Conservation (phyloP, 805 yeast species). For the Candida sphagnicola region DNA sequence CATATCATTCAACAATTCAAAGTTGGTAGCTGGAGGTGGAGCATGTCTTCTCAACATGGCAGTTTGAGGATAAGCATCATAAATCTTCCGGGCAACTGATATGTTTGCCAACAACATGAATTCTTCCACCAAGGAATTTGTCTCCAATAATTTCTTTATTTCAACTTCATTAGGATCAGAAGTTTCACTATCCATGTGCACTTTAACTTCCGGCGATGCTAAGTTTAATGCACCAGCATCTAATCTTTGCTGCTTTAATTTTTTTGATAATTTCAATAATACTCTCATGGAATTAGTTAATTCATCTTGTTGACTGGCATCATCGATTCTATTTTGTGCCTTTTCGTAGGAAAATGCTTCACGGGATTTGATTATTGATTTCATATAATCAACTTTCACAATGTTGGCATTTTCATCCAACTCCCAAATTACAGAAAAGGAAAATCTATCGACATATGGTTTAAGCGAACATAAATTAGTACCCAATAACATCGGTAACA, state of each 20-base stretch:
- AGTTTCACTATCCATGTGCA: slow-evolving; percentile 94
- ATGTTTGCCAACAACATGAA: slow-evolving; percentile 97
- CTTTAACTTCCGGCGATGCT: slow-evolving; percentile 97
- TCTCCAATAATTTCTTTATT: slow-evolving; percentile 79
- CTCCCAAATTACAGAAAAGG: slow-evolving; percentile 96
- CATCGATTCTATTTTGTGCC: slow-evolving; percentile 92
- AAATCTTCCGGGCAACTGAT: slow-evolving; percentile 89
- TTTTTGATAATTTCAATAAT: slow-evolving; percentile 72
- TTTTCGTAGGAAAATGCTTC: slow-evolving; percentile 93
- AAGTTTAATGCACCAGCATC: slow-evolving; percentile 95
- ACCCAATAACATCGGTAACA: slow-evolving; percentile 93
- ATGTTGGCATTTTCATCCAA: slow-evolving; percentile 83
- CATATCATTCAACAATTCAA: slow-evolving; percentile 87
- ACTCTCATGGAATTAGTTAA: slow-evolving; percentile 87
- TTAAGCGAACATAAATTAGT: slow-evolving; percentile 93
- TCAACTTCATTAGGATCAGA: slow-evolving; percentile 96
- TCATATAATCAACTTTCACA: slow-evolving; percentile 71
- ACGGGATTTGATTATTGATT: slow-evolving; percentile 84
- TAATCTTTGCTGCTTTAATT: slow-evolving; percentile 77
- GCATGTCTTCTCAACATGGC: slow-evolving; percentile 98
- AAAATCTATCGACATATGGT: slow-evolving; percentile 93
- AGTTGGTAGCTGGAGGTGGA: slow-evolving; percentile 93
- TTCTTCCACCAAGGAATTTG: slow-evolving; percentile 96
- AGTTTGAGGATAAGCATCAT: slow-evolving; percentile 92
- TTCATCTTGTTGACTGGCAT: slow-evolving; percentile 68